A percentile compares a stretch with the other conserved stretches of the same genome.
Conservation (phyloP, 495 filamentous ascomycete genomes). For the Penicillium turbatum region DNA sequence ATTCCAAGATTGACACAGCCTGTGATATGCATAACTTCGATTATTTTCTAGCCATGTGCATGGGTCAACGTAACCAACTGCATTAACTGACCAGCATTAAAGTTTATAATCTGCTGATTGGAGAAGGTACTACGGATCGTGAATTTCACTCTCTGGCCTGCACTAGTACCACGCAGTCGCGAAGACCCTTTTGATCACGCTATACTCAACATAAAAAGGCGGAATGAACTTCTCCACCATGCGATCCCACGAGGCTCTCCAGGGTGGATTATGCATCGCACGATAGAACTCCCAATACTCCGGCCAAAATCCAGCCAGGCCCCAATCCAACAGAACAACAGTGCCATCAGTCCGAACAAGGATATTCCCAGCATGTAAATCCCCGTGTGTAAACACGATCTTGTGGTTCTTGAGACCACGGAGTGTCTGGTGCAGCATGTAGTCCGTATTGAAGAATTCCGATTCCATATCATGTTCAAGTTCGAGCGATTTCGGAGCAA, state of each 20-base stretch:
- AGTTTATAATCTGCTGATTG: no score
- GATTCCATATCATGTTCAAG: not conserved
- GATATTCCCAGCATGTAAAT: conserved; percentile 33
- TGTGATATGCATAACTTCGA: no score
- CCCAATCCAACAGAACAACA: conserved; percentile 20
- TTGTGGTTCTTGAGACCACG: conserved; percentile 10
- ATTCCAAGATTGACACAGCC: no score
- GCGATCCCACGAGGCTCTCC: conserved; percentile 16
- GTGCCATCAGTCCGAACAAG: conserved; percentile 19
- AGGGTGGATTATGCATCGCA: conserved; percentile 7
- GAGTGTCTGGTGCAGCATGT: not conserved
- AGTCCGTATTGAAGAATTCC: not conserved
- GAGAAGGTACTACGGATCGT: no score
- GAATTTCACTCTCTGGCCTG: no score
- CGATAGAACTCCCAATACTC: conserved; percentile 22
- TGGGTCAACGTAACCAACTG: not conserved
- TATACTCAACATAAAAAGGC: conserved; percentile 18
- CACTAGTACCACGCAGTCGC: not conserved
- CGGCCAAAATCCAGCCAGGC: conserved; percentile 18
- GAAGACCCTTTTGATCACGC: conserved; percentile 15
- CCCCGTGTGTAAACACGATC: conserved; percentile 32
- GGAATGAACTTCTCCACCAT: conserved; percentile 19
- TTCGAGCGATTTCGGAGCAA: not conserved
- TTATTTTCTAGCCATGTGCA: no score
- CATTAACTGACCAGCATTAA: no score